Conservation (phyloP, 169 alveolate genomes). For the Besnoitia besnoiti region DNA sequence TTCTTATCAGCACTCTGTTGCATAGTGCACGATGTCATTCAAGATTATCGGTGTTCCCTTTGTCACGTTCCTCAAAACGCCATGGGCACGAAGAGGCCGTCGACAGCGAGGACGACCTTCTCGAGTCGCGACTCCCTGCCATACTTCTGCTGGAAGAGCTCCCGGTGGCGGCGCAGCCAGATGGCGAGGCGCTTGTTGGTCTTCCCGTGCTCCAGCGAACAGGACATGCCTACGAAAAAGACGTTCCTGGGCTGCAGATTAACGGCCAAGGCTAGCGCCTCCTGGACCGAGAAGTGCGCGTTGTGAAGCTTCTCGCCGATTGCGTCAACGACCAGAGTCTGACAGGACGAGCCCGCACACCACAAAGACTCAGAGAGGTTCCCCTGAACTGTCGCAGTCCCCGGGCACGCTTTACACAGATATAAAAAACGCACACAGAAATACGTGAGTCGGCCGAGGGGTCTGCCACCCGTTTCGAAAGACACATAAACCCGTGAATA, state of each 20-base stretch:
- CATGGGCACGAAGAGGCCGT: constrained; percentile 39
- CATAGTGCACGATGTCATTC: no score
- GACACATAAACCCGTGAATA: no score
- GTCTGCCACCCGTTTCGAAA: no score
- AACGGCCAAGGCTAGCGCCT: constrained; percentile 57
- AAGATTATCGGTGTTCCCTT: no score
- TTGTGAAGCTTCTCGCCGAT: constrained; percentile 46
- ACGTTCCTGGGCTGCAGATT: constrained; percentile 67
- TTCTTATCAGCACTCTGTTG: no score
- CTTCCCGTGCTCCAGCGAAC: constrained; percentile 56
- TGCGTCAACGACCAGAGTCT: constrained; percentile 48
- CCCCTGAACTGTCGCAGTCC: no score
- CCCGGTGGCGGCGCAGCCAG: constrained; percentile 45
- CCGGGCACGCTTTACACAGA: no score
- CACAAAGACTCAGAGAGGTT: not conserved
- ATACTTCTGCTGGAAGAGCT: not conserved
- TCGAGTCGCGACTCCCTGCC: constrained; percentile 15
- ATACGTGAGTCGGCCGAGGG: no score
- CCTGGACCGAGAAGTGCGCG: constrained; percentile 47
- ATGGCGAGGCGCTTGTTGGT: constrained; percentile 28
- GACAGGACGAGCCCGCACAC: not conserved
- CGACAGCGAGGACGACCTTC: constrained; percentile 36
- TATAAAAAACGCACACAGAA: no score
- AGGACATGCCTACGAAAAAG: constrained; percentile 65
- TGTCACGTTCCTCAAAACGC: not conserved